Conservation (phyloP, 139 green algal genomes). For the Volvox africanus region DNA sequence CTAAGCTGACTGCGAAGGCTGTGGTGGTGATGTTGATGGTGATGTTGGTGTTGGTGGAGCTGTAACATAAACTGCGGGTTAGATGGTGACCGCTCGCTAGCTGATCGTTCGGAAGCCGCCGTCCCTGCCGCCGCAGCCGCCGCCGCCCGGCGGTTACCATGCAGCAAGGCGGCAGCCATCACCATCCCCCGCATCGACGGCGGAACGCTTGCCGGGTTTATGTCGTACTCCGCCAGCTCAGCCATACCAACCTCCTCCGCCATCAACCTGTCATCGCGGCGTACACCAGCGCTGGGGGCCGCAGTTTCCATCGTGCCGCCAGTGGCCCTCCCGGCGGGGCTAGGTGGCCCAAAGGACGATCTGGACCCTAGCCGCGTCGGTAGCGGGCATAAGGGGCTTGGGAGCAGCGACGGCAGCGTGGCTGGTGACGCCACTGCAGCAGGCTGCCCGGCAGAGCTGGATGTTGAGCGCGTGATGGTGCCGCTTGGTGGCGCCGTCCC, state of each 20-base stretch:
- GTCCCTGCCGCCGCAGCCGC: neutral
- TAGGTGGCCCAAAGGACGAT: too few relatives aligned
- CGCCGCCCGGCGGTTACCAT: neutral
- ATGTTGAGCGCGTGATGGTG: neutral
- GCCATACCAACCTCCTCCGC: neutral
- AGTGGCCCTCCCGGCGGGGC: neutral
- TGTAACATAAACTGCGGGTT: neutral
- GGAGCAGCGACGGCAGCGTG: neutral
- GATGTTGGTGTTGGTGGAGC: neutral
- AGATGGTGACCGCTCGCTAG: neutral
- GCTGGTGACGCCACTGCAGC: neutral
- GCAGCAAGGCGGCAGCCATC: neutral
- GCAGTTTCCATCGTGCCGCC: neutral
- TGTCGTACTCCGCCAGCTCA: conserved; percentile 26
- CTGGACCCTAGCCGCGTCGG: too few relatives aligned
- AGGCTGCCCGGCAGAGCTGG: neutral
- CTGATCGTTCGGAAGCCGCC: neutral
- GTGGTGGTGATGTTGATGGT: neutral
- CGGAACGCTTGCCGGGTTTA: neutral
- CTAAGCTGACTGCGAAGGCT: neutral
- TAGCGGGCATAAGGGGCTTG: neutral
- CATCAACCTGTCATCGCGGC: neutral
- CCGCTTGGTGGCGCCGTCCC: neutral
- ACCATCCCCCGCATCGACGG: neutral
- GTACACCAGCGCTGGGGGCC: neutral